Evolutionary conservation across 192 early-diverging fungal genomes (phyloP).

Genomic region (Funneliformis mosseae): DNA sequence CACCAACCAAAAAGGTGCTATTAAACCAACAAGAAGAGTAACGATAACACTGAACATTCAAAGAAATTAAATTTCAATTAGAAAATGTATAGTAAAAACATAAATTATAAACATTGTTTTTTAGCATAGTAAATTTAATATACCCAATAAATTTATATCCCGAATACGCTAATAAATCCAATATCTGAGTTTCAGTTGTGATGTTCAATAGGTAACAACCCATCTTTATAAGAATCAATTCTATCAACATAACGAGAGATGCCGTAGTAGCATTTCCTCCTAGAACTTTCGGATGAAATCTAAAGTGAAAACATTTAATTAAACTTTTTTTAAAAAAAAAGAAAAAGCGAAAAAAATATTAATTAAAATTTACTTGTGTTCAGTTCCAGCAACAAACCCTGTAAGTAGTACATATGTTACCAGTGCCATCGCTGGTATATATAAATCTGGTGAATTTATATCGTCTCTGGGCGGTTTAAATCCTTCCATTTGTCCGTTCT

Average conservation of each 20-base stretch:
- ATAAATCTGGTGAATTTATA: constrained; percentile 93
- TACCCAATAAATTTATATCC: constrained; percentile 95
- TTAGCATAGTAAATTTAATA: constrained; percentile 2
- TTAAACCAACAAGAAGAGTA: constrained; percentile 49
- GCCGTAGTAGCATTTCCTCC: constrained; percentile 85
- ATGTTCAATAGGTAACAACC: constrained; percentile 89
- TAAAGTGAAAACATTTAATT: constrained; percentile 33
- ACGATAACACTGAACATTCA: constrained; percentile 55
- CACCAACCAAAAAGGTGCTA: constrained; percentile 41
- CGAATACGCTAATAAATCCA: constrained; percentile 87
- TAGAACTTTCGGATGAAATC: constrained; percentile 86
- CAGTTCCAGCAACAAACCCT: constrained; percentile 66
- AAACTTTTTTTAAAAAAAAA: constrained; percentile 5
- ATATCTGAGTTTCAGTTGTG: constrained; percentile 73
- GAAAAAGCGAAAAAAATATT: not conserved
- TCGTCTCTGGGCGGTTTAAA: constrained; percentile 87
- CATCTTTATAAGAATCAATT: constrained; percentile 82
- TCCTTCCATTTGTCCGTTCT: constrained; percentile 75
- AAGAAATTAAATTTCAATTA: constrained; percentile 40
- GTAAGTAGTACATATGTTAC: constrained; percentile 87
- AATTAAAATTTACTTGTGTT: constrained; percentile 32
- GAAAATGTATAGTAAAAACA: not conserved
- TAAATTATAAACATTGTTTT: constrained; percentile 12
- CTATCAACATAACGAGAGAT: constrained; percentile 73
- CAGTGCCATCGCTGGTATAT: constrained; percentile 93